phyloP scores from a whole-genome alignment of 805 yeast genomes.

The Saccharomyces jurei region DNA sequence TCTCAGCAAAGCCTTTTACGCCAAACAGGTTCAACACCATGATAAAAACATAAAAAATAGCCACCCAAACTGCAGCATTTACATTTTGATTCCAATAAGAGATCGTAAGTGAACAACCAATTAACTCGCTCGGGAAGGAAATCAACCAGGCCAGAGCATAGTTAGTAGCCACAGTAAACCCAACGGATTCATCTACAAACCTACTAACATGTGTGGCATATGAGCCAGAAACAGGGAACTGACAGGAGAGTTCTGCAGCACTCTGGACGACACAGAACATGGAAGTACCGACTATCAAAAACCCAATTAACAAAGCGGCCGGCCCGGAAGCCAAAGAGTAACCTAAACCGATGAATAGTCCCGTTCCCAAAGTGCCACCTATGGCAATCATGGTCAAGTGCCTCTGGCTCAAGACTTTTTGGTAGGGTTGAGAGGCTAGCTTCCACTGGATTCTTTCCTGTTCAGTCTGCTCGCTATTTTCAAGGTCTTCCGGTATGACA shows the following conservation, averaged over 20 bases:
- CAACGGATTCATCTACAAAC: slow-evolving; percentile 48
- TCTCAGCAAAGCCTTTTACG: slow-evolving; percentile 44
- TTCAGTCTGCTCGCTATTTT: slow-evolving; percentile 5
- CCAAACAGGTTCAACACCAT: slow-evolving; percentile 40
- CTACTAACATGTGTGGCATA: slow-evolving; percentile 50
- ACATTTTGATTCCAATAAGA: slow-evolving; percentile 33
- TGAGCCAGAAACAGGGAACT: slow-evolving; percentile 46
- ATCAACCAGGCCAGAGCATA: slow-evolving; percentile 46
- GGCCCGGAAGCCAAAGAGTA: slow-evolving; percentile 22
- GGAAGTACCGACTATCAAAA: slow-evolving; percentile 20
- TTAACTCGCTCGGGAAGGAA: slow-evolving; percentile 45
- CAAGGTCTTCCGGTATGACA: slow-evolving; percentile 5
- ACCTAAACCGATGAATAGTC: slow-evolving; percentile 17
- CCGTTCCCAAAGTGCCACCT: slow-evolving; percentile 19
- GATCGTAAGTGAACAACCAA: slow-evolving; percentile 44
- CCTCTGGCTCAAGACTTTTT: slow-evolving; percentile 12
- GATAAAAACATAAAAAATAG: slow-evolving; percentile 28
- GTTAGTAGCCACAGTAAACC: slow-evolving; percentile 54
- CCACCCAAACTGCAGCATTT: slow-evolving; percentile 18
- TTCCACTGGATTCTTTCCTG: slow-evolving; percentile 7
- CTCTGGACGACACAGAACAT: slow-evolving; percentile 26
- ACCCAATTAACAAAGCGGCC: slow-evolving; percentile 21
- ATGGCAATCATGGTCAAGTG: slow-evolving; percentile 17
- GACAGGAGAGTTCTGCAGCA: slow-evolving; percentile 41
- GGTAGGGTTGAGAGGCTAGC: slow-evolving; percentile 14